Evolutionary conservation across 495 filamentous ascomycete genomes (phyloP).

Genomic region (Aspergillus nidulans): DNA sequence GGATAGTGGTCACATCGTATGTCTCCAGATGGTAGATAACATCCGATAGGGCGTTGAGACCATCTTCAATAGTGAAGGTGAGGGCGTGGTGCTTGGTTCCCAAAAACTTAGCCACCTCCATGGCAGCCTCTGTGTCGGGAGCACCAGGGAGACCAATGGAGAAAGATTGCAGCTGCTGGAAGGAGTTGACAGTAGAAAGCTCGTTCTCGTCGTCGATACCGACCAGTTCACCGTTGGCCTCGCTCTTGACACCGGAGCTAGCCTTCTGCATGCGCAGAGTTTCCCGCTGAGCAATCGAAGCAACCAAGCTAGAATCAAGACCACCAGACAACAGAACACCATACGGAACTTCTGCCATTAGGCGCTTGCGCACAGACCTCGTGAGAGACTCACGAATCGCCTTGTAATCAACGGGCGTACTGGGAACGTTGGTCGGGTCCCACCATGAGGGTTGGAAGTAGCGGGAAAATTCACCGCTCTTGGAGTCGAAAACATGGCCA

Average conservation of each 20-base stretch:
- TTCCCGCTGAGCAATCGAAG: slow-evolving; percentile 91
- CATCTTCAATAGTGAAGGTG: slow-evolving; percentile 96
- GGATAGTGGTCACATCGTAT: slow-evolving; percentile 97
- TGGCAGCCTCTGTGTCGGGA: slow-evolving; percentile 83
- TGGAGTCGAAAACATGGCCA: slow-evolving; percentile 92
- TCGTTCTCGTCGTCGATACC: slow-evolving; percentile 91
- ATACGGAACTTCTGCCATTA: slow-evolving; percentile 99
- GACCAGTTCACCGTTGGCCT: slow-evolving; percentile 57
- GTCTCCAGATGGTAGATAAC: slow-evolving; percentile 98
- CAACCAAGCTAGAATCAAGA: slow-evolving; percentile 91
- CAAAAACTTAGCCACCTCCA: slow-evolving; percentile 88
- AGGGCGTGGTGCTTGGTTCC: slow-evolving; percentile 97
- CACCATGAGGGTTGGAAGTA: slow-evolving; percentile 95
- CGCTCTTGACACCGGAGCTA: slow-evolving; percentile 18
- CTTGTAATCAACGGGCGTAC: slow-evolving; percentile 77
- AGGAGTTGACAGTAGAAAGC: slow-evolving; percentile 82
- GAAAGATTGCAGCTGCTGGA: slow-evolving; percentile 95
- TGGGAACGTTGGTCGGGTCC: slow-evolving; percentile 72
- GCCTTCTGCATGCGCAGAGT: slow-evolving; percentile 68
- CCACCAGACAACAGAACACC: slow-evolving; percentile 94
- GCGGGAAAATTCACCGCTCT: slow-evolving; percentile 69
- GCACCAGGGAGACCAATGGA: slow-evolving; percentile 91
- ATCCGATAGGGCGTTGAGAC: slow-evolving; percentile 90
- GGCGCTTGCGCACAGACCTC: slow-evolving; percentile 85
- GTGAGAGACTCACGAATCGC: slow-evolving; percentile 75